A percentile compares a stretch with the other conserved stretches of the same genome.
phyloP scores from a whole-genome alignment of 108 stramenopile species.

The Cyclotella sp. region DNA sequence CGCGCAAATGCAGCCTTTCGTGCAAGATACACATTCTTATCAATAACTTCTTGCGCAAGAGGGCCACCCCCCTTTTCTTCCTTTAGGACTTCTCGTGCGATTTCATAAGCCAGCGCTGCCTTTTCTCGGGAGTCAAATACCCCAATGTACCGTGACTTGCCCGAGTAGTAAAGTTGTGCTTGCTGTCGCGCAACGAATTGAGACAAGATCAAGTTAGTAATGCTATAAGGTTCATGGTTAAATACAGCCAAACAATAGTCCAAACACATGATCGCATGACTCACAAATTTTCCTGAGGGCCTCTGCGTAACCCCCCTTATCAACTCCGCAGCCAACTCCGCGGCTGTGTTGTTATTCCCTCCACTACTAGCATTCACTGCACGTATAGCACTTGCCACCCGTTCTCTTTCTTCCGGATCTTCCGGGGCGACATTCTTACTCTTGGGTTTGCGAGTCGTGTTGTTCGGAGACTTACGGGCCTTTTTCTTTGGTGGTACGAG shows the following conservation, averaged over 20 bases:
- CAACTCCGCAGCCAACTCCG: constrained; percentile 69
- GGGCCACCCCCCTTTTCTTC: constrained; percentile 32
- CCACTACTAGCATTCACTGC: constrained; percentile 39
- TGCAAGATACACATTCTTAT: constrained; percentile 73
- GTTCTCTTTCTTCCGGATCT: constrained; percentile 38
- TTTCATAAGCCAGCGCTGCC: constrained; percentile 70
- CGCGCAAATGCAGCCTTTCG: constrained; percentile 87
- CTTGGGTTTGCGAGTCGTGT: constrained; percentile 12
- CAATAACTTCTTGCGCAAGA: constrained; percentile 63
- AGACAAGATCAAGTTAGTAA: background rate
- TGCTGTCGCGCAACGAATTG: constrained; percentile 32
- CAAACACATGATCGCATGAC: background rate
- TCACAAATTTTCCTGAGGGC: constrained; percentile 65
- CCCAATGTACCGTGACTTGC: constrained; percentile 74
- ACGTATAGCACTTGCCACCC: constrained; percentile 37
- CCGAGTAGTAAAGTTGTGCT: constrained; percentile 79
- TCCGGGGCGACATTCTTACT: constrained; percentile 21
- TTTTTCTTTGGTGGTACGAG: constrained; percentile 13
- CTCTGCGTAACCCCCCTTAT: constrained; percentile 65
- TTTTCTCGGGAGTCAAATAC: constrained; percentile 71
- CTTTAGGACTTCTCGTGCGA: constrained; percentile 68
- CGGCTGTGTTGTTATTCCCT: constrained; percentile 68
- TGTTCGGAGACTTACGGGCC: constrained; percentile 8
- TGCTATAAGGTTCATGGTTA: background rate
- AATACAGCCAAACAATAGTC: background rate